Percentiles rank a stretch among this genome's conserved stretches.
Evolutionary conservation across 2,329 filamentous ascomycete genomes (phyloP).

Genomic region (Aspergillus novoparasiticus): DNA sequence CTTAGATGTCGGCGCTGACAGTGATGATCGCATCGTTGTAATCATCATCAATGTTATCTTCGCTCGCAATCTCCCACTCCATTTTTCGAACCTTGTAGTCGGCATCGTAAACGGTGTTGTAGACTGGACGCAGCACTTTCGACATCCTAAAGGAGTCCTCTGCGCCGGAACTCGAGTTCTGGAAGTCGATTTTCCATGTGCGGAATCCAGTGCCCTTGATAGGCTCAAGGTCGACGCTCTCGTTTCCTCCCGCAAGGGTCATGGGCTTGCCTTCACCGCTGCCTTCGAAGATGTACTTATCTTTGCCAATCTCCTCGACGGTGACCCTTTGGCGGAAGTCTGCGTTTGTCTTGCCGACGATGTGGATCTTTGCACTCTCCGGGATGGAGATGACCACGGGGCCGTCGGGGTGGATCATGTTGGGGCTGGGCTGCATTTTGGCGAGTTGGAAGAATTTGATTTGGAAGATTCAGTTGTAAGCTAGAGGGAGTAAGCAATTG

Average conservation of each 20-base stretch:
- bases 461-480: background rate
- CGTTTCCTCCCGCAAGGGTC: background rate
- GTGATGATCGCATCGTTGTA: conserved; percentile 6
- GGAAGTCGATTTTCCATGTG: conserved; percentile 6
- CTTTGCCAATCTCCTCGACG: background rate
- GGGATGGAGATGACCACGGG: conserved; percentile 4
- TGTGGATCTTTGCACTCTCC: background rate
- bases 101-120: background rate
- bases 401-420: background rate
- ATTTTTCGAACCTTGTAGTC: background rate
- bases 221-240: background rate
- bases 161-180: background rate
- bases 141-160: background rate
- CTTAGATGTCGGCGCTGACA: background rate
- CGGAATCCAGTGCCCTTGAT: background rate
- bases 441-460: no score
- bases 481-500: background rate
- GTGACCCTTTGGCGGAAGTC: conserved; percentile 5
- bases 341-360: background rate
- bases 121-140: background rate
- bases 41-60: conserved; percentile 3
- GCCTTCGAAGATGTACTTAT: conserved; percentile 1
- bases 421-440: background rate
- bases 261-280: background rate
- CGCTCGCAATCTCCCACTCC: conserved; percentile 6